Conservation (phyloP, 164 flowering plant species). For the Piper betle region DNA sequence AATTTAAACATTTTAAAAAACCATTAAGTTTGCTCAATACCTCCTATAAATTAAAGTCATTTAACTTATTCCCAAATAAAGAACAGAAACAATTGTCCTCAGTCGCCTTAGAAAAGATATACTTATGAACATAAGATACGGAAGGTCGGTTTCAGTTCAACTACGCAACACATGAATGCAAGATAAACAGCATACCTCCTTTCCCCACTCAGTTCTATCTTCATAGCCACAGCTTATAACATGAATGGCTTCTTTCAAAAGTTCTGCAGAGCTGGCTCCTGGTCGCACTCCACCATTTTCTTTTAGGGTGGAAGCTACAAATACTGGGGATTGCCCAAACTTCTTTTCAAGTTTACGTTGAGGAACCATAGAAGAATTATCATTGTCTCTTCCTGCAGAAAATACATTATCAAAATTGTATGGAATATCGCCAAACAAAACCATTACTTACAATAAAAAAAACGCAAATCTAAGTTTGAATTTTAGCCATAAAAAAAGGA, state of each 20-base stretch:
- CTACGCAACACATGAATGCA: not conserved
- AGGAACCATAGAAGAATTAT: conserved; percentile 29
- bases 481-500: not conserved
- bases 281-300: conserved; percentile 45
- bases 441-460: not conserved
- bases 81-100: not conserved
- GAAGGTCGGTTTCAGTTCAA: not conserved
- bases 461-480: too few relatives aligned
- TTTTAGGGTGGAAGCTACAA: conserved; percentile 38
- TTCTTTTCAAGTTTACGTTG: conserved; percentile 44
- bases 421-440: not conserved
- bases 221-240: conserved; percentile 69
- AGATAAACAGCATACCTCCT: conserved; percentile 29
- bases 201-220: conserved; percentile 68
- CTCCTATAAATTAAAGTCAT: too few relatives aligned
- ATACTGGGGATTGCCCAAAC: conserved; percentile 66
- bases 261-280: conserved; percentile 35
- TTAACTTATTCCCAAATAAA: not conserved
- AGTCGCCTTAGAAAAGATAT: not conserved
- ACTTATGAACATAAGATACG: not conserved
- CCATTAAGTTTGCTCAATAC: not conserved
- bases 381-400: conserved; percentile 30
- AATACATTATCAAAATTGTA: not conserved
- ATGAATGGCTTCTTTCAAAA: conserved; percentile 58
- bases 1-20: too few relatives aligned